phyloP scores from a whole-genome alignment of 495 filamentous ascomycete species.

The Lophium mytilinum region DNA sequence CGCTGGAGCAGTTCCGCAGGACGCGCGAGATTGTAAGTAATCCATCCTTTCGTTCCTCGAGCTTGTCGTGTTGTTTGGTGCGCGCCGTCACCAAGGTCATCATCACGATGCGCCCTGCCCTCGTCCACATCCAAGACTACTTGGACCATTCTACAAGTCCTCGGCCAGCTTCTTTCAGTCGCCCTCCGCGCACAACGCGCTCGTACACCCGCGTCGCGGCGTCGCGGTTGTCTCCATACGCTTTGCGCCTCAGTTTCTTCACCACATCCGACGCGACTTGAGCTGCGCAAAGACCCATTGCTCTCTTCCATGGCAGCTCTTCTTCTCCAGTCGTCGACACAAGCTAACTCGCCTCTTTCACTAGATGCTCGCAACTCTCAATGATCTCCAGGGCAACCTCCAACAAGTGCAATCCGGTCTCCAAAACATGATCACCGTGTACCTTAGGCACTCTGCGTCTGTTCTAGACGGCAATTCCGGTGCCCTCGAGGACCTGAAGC shows the following conservation, averaged over 20 bases:
- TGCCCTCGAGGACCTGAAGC: constrained; percentile 19
- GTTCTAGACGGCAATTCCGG: constrained; percentile 45
- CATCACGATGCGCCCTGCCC: constrained; percentile 12
- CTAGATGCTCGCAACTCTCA: constrained; percentile 69
- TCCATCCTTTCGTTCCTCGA: constrained; percentile 11
- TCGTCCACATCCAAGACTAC: constrained; percentile 5
- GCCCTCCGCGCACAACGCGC: not conserved
- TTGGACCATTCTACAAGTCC: not conserved
- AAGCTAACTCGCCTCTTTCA: not conserved
- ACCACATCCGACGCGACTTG: not conserved
- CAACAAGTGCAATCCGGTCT: constrained; percentile 29
- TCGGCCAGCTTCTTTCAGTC: not conserved
- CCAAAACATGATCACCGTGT: constrained; percentile 62
- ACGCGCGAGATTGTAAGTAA: constrained; percentile 58
- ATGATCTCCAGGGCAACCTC: constrained; percentile 64
- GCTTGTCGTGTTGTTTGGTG: constrained; percentile 22
- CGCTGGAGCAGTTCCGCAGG: constrained; percentile 53
- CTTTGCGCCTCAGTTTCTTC: not conserved
- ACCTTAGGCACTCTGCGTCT: constrained; percentile 73
- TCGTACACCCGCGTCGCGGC: not conserved
- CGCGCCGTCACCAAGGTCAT: not conserved
- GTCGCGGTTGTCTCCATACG: not conserved
- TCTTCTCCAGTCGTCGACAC: not conserved
- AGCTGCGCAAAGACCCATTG: not conserved
- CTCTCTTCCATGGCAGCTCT: constrained; percentile 17